Conservation (phyloP, 176 grass and related monocot species). For the Avena atlantica region DNA sequence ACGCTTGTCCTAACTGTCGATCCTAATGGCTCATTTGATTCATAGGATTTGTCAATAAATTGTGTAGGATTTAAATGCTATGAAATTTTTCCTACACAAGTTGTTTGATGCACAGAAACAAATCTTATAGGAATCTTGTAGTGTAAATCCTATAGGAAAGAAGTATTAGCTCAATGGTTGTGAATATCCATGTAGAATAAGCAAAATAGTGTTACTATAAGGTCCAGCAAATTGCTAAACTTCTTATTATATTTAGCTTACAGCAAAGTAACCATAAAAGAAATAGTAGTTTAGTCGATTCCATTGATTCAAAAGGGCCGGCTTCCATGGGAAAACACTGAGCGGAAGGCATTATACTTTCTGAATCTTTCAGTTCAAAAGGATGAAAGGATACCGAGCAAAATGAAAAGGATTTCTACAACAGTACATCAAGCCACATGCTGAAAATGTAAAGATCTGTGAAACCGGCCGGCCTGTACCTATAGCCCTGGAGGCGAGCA, state of each 20-base stretch:
- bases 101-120: too few species aligned
- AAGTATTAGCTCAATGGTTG: neutral
- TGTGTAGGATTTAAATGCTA: too few species aligned
- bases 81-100: too few species aligned
- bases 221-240: neutral
- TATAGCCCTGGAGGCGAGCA: conserved; percentile 6
- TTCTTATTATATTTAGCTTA: neutral
- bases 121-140: too few species aligned
- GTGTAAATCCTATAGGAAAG: neutral
- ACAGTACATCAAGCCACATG: neutral
- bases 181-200: neutral
- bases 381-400: neutral
- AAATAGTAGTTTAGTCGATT: neutral
- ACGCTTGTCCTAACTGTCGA: neutral
- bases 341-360: neutral
- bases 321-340: too few species aligned
- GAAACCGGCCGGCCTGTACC: neutral
- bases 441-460: neutral
- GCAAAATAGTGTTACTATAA: neutral
- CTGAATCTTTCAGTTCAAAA: neutral
- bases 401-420: neutral
- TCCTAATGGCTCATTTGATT: neutral
- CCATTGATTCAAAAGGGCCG: too few species aligned
- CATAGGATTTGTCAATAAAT: too few species aligned
- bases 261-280: neutral